These are phyloP conservation scores for Lichtheimia hyalospora DNA, from an alignment of 371 early-diverging fungal species.

Conservation along the genomic window DNA sequence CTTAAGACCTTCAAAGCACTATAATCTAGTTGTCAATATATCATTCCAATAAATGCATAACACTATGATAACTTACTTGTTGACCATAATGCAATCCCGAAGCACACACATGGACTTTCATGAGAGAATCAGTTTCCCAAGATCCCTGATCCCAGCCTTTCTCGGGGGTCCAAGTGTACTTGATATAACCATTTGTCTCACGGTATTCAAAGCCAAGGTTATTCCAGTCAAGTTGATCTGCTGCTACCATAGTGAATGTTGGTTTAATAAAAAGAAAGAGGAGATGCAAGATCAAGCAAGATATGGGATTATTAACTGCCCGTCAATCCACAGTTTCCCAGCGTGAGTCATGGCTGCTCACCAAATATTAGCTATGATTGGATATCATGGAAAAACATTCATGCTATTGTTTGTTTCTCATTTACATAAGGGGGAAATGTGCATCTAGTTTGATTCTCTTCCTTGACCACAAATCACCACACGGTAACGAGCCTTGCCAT, in stretches of 20 bases:
- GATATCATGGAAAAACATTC: too few relatives aligned
- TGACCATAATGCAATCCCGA: slow-evolving; percentile 77
- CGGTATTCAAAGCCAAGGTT: slow-evolving; percentile 72
- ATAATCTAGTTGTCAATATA: neutral
- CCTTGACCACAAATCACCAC: slow-evolving; percentile 56
- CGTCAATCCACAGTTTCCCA: too few relatives aligned
- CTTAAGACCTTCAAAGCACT: slow-evolving; percentile 85
- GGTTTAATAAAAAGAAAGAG: neutral
- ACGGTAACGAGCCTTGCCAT: slow-evolving; percentile 71
- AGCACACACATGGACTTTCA: slow-evolving; percentile 55
- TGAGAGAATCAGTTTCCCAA: slow-evolving; percentile 48
- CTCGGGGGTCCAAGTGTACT: slow-evolving; percentile 62
- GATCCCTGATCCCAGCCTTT: slow-evolving; percentile 66
- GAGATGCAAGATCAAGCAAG: neutral
- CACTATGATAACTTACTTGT: slow-evolving; percentile 40
- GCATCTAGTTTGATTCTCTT: slow-evolving; percentile 1
- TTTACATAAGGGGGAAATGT: too few relatives aligned
- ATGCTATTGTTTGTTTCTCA: too few relatives aligned
- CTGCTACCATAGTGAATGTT: neutral
- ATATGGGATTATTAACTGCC: too few relatives aligned
- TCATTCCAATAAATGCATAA: neutral
- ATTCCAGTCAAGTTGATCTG: slow-evolving; percentile 60
- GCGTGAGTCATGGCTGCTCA: too few relatives aligned
- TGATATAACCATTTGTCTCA: slow-evolving; percentile 63
- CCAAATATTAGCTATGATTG: too few relatives aligned